phyloP scores from a whole-genome alignment of 805 yeast species.

The Brettanomyces sp. region DNA sequence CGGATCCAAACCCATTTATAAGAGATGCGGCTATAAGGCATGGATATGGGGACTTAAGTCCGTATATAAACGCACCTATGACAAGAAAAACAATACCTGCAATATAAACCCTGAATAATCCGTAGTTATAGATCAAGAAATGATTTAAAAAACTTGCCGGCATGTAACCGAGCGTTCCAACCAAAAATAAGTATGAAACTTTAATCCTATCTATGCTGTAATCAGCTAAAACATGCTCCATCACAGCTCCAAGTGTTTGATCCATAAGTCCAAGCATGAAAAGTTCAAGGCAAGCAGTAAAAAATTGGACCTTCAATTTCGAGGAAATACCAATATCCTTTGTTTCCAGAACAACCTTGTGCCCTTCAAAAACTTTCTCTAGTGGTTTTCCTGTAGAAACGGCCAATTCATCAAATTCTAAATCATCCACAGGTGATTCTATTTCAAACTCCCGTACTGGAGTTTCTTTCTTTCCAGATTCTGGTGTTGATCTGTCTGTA shows the following conservation, averaged over 20 bases:
- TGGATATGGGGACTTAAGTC: constrained; percentile 32
- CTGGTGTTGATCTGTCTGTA: too few species aligned
- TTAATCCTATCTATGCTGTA: constrained; percentile 40
- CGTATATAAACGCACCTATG: constrained; percentile 20
- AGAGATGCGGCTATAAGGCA: constrained; percentile 31
- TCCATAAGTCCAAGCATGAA: constrained; percentile 47
- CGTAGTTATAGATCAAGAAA: constrained; percentile 30
- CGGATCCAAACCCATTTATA: constrained; percentile 45
- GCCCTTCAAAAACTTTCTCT: constrained; percentile 11
- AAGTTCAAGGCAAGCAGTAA: constrained; percentile 30
- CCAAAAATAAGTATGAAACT: constrained; percentile 41
- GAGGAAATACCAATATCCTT: constrained; percentile 29
- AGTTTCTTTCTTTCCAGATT: too few species aligned
- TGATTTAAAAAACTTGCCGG: constrained; percentile 42
- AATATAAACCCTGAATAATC: constrained; percentile 39
- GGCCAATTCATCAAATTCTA: not conserved
- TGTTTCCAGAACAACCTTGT: constrained; percentile 26
- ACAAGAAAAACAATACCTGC: constrained; percentile 7
- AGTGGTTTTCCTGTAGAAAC: not conserved
- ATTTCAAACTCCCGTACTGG: constrained; percentile 2
- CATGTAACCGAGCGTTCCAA: constrained; percentile 47
- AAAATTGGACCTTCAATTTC: constrained; percentile 34
- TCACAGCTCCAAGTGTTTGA: constrained; percentile 50
- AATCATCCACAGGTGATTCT: constrained; percentile 3
- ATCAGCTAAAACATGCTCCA: constrained; percentile 40